Evolutionary conservation across 202 grass and related monocot genomes (phyloP).

Genomic region (Saccharum hybrid): DNA sequence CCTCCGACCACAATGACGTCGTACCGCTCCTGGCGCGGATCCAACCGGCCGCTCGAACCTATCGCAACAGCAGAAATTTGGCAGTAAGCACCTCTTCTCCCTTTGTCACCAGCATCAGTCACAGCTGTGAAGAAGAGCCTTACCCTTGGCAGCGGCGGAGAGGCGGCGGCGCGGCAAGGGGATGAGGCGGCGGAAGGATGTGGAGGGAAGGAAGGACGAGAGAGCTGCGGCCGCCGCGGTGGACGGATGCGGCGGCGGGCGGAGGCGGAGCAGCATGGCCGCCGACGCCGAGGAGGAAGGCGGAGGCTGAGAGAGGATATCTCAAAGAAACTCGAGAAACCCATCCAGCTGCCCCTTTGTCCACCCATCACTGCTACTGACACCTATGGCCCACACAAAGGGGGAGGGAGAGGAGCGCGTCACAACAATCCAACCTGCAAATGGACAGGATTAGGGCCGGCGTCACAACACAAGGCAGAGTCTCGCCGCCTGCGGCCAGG

Average conservation of each 20-base stretch:
- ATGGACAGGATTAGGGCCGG: no score
- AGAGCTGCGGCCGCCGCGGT: constrained; percentile 34
- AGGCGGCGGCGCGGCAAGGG: constrained; percentile 27
- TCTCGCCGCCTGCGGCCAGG: no score
- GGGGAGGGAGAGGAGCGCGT: no score
- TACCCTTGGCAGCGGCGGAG: constrained; percentile 44
- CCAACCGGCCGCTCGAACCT: constrained; percentile 42
- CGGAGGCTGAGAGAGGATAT: neutral
- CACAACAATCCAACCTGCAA: no score
- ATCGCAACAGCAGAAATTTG: constrained; percentile 22
- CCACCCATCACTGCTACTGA: neutral
- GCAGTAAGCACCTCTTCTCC: neutral
- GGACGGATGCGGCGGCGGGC: constrained; percentile 32
- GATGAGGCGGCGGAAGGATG: constrained; percentile 19
- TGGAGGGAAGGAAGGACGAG: constrained; percentile 36
- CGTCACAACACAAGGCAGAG: no score
- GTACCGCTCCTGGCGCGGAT: constrained; percentile 64
- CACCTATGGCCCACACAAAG: no score
- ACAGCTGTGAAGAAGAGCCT: constrained; percentile 2
- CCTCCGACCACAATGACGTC: constrained; percentile 97
- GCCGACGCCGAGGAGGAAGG: constrained; percentile 1
- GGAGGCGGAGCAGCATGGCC: constrained; percentile 59
- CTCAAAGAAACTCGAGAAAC: neutral
- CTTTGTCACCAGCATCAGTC: neutral
- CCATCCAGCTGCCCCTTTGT: no score